Evolutionary conservation across 805 yeast genomes (phyloP), one percentile per base, ranked within the genome.

Genomic region (Jamesozyma hellenica): DNA sequence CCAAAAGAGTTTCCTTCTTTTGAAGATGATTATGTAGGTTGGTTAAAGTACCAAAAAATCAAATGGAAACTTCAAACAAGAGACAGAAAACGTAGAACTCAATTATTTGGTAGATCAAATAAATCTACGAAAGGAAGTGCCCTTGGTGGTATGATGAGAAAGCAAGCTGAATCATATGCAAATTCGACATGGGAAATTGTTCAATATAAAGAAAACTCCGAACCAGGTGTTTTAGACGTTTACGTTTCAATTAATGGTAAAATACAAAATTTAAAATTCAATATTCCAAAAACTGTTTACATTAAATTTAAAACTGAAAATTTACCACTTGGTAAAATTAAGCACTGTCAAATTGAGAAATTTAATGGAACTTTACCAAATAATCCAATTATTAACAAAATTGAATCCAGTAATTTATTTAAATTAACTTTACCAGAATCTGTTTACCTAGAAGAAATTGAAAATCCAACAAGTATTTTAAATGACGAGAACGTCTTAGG

Each of bases 111-210:
- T 28, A 67, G 69, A 25, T 65, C 71, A 6, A 61, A 69, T 1
- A 72, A 66, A 21, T 56, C 76, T 2, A 64, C 78, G 2, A 74
- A 69, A 42, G 66, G 84, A 47, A 68, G 79, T 13, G 61, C 74
- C 4, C 78, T 90, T 33, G 82, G 87, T 8, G 72, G 72, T 16
- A 71, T 87, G 67, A 66, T 87, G 32, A 72, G 82, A 38, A 72
- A 74, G 37, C 92, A 83, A 51, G 94, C 94, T 0, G 95, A 82
- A 53, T 72, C 70, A 31, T 77, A 81, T 51, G 82, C 85, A 9
- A 79, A 79, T 7, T 69, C 84, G 0, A 73, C 78, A 26, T 92
- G 99, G 99, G 86, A 87, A 45, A 69, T 92, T 28, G 59, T 92
- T 28, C 87, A 86, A 49, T 77, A 84, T 51, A 73, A 73, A 43